Percentiles rank a stretch among this genome's conserved stretches.
phyloP scores from a whole-genome alignment of 78 protist species.

The Tieghemostelium lacteum region DNA sequence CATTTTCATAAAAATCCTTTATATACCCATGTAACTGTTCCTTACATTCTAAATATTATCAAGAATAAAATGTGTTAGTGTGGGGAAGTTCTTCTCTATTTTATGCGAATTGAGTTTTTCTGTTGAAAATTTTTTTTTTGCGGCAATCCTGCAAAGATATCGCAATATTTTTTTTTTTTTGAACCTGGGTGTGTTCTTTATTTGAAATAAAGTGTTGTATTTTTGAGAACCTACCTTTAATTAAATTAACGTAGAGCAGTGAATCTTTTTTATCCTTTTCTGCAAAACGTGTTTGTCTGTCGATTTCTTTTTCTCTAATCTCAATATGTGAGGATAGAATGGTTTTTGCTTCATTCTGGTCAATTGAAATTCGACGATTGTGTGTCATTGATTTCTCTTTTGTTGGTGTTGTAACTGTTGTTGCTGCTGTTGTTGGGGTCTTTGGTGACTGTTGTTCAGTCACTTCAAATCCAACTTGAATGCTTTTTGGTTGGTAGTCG shows the following conservation, averaged over 20 bases:
- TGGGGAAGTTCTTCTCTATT: not conserved
- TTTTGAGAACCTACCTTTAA: constrained; percentile 35
- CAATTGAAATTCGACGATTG: not conserved
- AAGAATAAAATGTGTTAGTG: not conserved
- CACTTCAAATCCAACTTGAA: no score
- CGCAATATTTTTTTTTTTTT: no score
- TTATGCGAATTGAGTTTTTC: not conserved
- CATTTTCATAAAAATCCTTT: constrained; percentile 65
- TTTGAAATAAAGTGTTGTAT: no score
- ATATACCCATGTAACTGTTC: constrained; percentile 42
- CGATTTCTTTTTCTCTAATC: constrained; percentile 63
- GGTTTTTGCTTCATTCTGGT: constrained; percentile 40
- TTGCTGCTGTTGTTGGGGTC: no score
- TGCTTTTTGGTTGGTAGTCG: no score
- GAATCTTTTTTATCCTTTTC: constrained; percentile 74
- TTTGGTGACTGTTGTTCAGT: no score
- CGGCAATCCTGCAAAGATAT: no score
- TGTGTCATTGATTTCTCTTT: no score
- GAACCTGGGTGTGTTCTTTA: no score
- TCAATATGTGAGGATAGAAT: constrained; percentile 42
- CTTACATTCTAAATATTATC: constrained; percentile 20
- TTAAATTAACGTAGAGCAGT: constrained; percentile 23
- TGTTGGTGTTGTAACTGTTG: no score
- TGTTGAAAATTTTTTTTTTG: no score
- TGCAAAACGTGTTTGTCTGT: constrained; percentile 46